phyloP scores from a whole-genome alignment of 164 flowering plant species.

The Saururus chinensis region DNA sequence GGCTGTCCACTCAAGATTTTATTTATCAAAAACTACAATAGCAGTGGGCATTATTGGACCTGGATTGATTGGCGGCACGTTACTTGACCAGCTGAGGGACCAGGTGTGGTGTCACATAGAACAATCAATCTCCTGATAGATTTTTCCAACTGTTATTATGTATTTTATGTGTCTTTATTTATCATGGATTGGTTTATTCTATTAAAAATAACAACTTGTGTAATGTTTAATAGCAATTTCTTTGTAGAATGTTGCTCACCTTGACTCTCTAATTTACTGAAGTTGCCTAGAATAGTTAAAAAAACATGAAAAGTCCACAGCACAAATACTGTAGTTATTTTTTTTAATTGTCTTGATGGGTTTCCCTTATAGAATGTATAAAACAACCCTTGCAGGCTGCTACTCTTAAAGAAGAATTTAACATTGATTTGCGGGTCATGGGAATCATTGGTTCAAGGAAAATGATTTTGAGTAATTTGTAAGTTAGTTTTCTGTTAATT shows the following conservation, averaged over 20 bases:
- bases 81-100: slow-evolving; percentile 91
- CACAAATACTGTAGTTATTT: not conserved
- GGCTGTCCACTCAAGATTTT: slow-evolving; percentile 93
- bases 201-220: not conserved
- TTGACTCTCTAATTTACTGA: not conserved
- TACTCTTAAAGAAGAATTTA: slow-evolving; percentile 75
- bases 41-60: slow-evolving; percentile 97
- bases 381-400: slow-evolving; percentile 48
- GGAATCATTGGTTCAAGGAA: slow-evolving; percentile 74
- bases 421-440: slow-evolving; percentile 94
- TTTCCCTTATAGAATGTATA: not conserved
- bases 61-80: slow-evolving; percentile 81
- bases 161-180: no score
- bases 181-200: no score
- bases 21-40: slow-evolving; percentile 76
- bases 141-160: no score
- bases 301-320: no score
- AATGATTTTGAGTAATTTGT: slow-evolving; percentile 78
- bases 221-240: not conserved
- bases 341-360: not conserved
- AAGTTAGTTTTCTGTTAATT: slow-evolving; percentile 21
- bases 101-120: slow-evolving; percentile 36
- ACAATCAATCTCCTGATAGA: no score
- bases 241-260: not conserved
- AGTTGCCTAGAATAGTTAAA: no score